Evolutionary conservation across 2,329 filamentous ascomycete species (phyloP).

Genomic region (Lecanicillium sp.): DNA sequence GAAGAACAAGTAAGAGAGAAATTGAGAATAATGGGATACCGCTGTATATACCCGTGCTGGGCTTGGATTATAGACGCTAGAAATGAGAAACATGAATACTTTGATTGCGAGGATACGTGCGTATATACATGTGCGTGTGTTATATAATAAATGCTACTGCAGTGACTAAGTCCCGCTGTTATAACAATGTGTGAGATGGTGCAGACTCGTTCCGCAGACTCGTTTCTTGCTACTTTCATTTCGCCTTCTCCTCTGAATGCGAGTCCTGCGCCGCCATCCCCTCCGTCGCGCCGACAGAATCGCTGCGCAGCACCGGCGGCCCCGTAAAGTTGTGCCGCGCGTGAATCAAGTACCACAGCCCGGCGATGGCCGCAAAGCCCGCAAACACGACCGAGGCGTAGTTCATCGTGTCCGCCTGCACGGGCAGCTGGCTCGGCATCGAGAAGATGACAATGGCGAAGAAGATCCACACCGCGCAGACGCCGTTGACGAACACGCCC

Average conservation of each 20-base stretch:
- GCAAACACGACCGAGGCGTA: constrained; percentile 62
- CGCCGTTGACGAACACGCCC: constrained; percentile 61
- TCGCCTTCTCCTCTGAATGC: constrained; percentile 7
- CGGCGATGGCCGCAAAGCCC: constrained; percentile 53
- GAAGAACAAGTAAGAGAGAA: background rate
- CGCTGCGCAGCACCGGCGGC: constrained; percentile 33
- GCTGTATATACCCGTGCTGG: constrained; percentile 6
- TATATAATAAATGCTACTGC: too few species aligned
- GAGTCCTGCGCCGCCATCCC: constrained; percentile 10
- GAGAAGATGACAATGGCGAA: constrained; percentile 69
- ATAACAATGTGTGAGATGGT: too few species aligned
- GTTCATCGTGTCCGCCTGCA: constrained; percentile 54
- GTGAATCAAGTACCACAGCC: constrained; percentile 57
- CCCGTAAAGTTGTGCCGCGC: constrained; percentile 60
- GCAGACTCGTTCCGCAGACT: too few species aligned
- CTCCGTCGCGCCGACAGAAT: constrained; percentile 1
- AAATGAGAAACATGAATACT: too few species aligned
- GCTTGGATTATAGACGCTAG: too few species aligned
- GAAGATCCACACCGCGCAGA: constrained; percentile 64
- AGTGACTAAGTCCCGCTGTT: too few species aligned
- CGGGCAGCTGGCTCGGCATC: constrained; percentile 61
- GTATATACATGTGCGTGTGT: too few species aligned
- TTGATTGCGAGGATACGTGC: too few species aligned
- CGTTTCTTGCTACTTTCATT: too few species aligned
- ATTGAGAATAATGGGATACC: background rate